Evolutionary conservation across 2,329 filamentous ascomycete species (phyloP).

Genomic region (Allantophomopsis lycopodina): DNA sequence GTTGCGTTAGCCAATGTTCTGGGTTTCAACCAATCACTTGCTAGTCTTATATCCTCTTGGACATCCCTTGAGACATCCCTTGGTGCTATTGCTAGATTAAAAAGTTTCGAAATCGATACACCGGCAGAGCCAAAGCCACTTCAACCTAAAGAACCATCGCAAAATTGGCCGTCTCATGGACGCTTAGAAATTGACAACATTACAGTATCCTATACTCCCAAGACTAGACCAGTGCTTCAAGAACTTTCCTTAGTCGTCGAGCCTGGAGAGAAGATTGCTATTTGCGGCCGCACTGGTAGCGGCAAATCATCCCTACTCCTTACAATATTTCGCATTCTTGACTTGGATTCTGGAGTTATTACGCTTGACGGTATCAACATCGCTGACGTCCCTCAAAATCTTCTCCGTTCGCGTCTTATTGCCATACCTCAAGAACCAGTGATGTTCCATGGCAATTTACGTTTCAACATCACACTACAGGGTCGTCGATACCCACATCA

Average conservation of each 20-base stretch:
- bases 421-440: conserved; percentile 30
- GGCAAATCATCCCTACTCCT: conserved; percentile 27
- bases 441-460: conserved; percentile 28
- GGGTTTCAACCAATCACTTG: conserved; percentile 15
- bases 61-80: conserved; percentile 41
- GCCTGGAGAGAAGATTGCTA: conserved; percentile 30
- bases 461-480: conserved; percentile 21
- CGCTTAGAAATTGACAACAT: conserved; percentile 14
- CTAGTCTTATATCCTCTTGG: conserved; percentile 34
- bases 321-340: conserved; percentile 30
- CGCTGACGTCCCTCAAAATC: conserved; percentile 23
- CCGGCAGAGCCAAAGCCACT: conserved; percentile 19
- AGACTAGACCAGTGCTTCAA: neutral
- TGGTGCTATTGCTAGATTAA: conserved; percentile 38
- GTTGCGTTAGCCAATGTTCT: conserved; percentile 28
- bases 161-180: conserved; percentile 17
- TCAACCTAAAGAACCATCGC: conserved; percentile 8
- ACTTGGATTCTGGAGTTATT: conserved; percentile 26
- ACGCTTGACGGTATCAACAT: conserved; percentile 30
- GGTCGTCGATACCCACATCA: conserved; percentile 28
- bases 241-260: conserved; percentile 7
- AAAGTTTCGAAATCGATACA: conserved; percentile 30
- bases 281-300: conserved; percentile 36
- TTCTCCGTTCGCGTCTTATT: conserved; percentile 24
- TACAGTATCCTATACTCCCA: conserved; percentile 9